Conservation (phyloP, 192 early-diverging fungal species). For the Allomyces macrogynus region DNA sequence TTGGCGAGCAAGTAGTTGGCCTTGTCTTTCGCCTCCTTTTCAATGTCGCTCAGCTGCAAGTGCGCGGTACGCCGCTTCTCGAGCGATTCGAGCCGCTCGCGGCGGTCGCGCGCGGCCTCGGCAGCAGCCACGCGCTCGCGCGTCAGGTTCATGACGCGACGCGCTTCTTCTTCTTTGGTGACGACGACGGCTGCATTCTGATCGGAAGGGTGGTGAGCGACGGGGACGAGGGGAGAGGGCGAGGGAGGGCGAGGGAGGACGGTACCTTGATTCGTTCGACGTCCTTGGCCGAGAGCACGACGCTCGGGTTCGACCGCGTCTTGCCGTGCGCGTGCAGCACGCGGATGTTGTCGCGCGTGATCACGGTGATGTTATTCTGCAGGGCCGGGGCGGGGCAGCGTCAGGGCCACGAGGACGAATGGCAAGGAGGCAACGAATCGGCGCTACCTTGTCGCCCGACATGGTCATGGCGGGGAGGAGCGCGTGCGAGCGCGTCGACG, state of each 20-base stretch:
- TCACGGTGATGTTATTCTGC: slow-evolving; percentile 19
- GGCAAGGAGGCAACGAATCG: too few relatives aligned
- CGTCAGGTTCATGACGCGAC: slow-evolving; percentile 11
- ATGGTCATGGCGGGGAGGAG: too few relatives aligned
- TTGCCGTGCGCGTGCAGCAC: slow-evolving; percentile 20
- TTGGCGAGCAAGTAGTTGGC: slow-evolving; percentile 33
- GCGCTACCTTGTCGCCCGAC: too few relatives aligned
- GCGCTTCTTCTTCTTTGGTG: slow-evolving; percentile 18
- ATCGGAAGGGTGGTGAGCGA: too few relatives aligned
- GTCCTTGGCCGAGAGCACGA: neutral
- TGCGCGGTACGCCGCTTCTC: slow-evolving; percentile 23
- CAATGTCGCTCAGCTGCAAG: slow-evolving; percentile 24
- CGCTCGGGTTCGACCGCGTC: neutral
- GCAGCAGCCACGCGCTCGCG: slow-evolving; percentile 10
- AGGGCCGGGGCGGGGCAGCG: too few relatives aligned
- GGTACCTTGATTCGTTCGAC: neutral
- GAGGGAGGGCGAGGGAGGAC: too few relatives aligned
- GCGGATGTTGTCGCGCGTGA: slow-evolving; percentile 36
- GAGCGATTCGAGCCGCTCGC: slow-evolving; percentile 28
- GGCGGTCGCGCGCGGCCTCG: slow-evolving; percentile 18
- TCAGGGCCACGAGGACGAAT: too few relatives aligned
- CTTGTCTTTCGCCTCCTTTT: slow-evolving; percentile 30
- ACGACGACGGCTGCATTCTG: slow-evolving; percentile 11
- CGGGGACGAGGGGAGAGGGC: too few relatives aligned
- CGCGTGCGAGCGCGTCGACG: too few relatives aligned